Percentiles rank a stretch among this genome's conserved stretches.
phyloP scores from a whole-genome alignment of 2,329 filamentous ascomycete genomes.

The Metarhizium guizhouense region DNA sequence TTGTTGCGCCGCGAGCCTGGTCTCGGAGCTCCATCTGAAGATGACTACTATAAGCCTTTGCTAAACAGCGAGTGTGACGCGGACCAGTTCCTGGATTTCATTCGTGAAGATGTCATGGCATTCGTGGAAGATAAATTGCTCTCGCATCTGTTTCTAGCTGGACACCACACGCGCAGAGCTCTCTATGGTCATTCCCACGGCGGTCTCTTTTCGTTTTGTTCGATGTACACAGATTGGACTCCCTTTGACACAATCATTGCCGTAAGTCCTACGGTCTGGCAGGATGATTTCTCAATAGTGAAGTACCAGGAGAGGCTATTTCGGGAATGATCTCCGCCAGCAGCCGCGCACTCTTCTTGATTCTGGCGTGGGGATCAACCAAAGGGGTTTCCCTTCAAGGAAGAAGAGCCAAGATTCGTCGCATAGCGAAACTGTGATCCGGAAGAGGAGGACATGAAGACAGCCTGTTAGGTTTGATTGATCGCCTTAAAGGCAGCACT shows the following conservation, averaged over 20 bases:
- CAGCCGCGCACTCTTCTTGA: conserved; percentile 17
- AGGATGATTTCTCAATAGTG: conserved; percentile 33
- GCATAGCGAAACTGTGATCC: conserved; percentile 12
- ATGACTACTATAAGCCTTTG: conserved; percentile 15
- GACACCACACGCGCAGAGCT: conserved; percentile 27
- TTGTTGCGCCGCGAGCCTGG: conserved; percentile 18
- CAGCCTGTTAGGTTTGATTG: conserved; percentile 7
- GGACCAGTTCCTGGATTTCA: conserved; percentile 33
- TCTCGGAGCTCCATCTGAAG: conserved; percentile 19
- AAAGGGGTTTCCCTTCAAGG: conserved; percentile 18
- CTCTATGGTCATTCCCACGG: conserved; percentile 42
- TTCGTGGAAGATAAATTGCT: conserved; percentile 19
- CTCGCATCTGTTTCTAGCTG: conserved; percentile 15
- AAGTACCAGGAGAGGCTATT: conserved; percentile 20
- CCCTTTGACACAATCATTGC: conserved; percentile 35
- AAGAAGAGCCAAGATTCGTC: conserved; percentile 21
- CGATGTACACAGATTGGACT: conserved; percentile 28
- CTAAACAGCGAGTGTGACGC: conserved; percentile 29
- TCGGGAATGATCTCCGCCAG: neutral
- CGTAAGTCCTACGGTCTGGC: conserved; percentile 38
- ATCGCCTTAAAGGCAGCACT: no score
- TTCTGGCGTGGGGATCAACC: conserved; percentile 10
- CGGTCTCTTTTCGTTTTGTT: conserved; percentile 36
- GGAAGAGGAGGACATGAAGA: conserved; percentile 11
- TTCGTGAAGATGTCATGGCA: conserved; percentile 28